These are phyloP conservation scores for Funneliformis mosseae DNA, from an alignment of 192 early-diverging fungal genomes.

Conservation along the genomic window DNA sequence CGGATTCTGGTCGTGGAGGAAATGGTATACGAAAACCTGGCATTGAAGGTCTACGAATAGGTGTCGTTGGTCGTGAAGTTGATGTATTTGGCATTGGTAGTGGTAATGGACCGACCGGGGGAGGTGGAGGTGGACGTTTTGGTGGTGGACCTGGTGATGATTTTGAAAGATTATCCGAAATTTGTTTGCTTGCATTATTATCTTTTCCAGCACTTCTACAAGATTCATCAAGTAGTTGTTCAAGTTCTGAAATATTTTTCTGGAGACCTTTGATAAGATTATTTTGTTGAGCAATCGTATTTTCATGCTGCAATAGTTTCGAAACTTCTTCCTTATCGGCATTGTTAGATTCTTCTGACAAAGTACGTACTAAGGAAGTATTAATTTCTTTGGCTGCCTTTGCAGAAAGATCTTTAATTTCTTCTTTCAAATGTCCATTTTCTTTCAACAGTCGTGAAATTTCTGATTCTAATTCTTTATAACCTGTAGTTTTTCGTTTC, in stretches of 20 bases:
- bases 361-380: neutral
- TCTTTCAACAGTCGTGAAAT: neutral
- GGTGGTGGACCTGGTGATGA: conserved; percentile 22
- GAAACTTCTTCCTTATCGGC: neutral
- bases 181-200: neutral
- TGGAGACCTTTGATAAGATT: conserved; percentile 19
- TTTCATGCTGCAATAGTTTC: conserved; percentile 11
- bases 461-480: conserved; percentile 8
- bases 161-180: neutral
- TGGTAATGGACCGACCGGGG: neutral
- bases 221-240: neutral
- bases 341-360: neutral
- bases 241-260: conserved; percentile 7
- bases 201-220: neutral
- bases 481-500: conserved; percentile 11
- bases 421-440: conserved; percentile 7
- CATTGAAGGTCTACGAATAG: no score
- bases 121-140: neutral
- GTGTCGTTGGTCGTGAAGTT: no score
- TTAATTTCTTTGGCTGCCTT: neutral
- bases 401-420: neutral
- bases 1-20: neutral
- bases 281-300: conserved; percentile 8
- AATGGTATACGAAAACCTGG: no score
- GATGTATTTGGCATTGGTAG: no score